Base-by-base conservation (phyloP, 768 basidiomycete genomes). In the Rubroboletus pulcherrimus region DNA sequence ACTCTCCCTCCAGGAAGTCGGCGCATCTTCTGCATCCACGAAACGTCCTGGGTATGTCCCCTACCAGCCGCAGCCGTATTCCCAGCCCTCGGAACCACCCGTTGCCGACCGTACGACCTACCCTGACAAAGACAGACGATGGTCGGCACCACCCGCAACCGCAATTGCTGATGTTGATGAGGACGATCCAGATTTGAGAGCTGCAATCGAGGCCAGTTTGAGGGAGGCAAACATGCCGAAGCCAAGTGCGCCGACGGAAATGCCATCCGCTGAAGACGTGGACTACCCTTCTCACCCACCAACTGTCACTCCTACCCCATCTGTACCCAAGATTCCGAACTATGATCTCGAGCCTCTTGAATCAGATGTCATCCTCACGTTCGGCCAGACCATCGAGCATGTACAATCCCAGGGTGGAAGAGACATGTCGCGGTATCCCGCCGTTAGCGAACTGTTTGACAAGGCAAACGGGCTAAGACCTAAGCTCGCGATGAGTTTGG, bases 121-220 rank as follows among this genome's bases (percentile, higher is more conserved):
- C 49, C 81, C 79, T 15, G 58, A 63, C 15, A 34, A 46, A 21
- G 56, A 38, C 12, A 54, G 55, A 49, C 61, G 57, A 46, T 54
- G 42, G 15, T 64, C 63, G 11, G 48, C 54, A 44, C 66, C 73
- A 31, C 44, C 62, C 7, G 61, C 64, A 31, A 31, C 56, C 14
- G 62, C 66, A 15, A 74, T 70, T 5, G 17, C 38, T 4, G 83
- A 78, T 11, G 89, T 21, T 21, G 21, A 92, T 11, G 95, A 96
- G 33, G 90, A 96, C 4, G 96, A 99, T 70, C 89, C 90, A 11
- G 94, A 98, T 55, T 76, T 99, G 19, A 83, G 79, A 55, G 91
- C 96, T 19, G 97, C 97, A 0, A 99, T 99, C 49, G 93, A 98
- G 67, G 97, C 97, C 0, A 93, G 90, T 67, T 71, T 99, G 58